A percentile compares a stretch with the other conserved stretches of the same genome.
Conservation (phyloP, 768 basidiomycete genomes). For the Pleurotus pulmonarius region DNA sequence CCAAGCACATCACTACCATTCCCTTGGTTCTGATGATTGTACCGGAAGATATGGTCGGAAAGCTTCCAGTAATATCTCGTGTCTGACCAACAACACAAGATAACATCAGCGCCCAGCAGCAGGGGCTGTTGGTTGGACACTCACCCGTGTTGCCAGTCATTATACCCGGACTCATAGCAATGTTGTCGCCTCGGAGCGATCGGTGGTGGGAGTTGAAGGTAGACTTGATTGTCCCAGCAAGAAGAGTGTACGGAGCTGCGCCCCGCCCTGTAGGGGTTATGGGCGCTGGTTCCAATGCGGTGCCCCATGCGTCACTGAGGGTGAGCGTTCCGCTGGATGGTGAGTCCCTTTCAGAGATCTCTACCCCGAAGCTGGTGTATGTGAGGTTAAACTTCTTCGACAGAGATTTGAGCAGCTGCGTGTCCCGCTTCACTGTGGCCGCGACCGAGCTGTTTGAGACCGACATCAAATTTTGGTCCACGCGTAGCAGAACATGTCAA, state of each 20-base stretch:
- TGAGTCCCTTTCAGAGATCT: conserved; percentile 27
- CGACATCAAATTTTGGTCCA: too few relatives aligned
- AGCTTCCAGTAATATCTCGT: conserved; percentile 58
- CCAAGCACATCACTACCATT: conserved; percentile 26
- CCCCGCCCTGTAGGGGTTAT: conserved; percentile 46
- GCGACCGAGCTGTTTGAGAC: conserved; percentile 33
- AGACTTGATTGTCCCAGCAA: conserved; percentile 65
- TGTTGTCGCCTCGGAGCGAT: conserved; percentile 26
- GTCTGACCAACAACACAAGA: conserved; percentile 34
- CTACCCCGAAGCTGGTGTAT: conserved; percentile 51
- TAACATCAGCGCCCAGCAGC: too few relatives aligned
- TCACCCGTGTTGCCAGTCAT: conserved; percentile 58
- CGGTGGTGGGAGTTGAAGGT: conserved; percentile 54
- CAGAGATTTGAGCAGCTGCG: conserved; percentile 39
- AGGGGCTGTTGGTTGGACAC: conserved; percentile 2
- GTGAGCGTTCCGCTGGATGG: conserved; percentile 42
- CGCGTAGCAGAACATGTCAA: conserved; percentile 1
- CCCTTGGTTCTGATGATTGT: conserved; percentile 42
- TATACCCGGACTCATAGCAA: conserved; percentile 50
- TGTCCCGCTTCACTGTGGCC: conserved; percentile 41
- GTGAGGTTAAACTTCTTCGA: conserved; percentile 55
- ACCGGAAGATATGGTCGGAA: conserved; percentile 65
- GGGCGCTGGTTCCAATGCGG: conserved; percentile 64
- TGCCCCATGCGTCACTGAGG: conserved; percentile 46
- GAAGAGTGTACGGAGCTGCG: conserved; percentile 42